These are phyloP conservation scores for Kwoniella mangroviensis DNA, from an alignment of 768 basidiomycete genomes.

Conservation along the genomic window DNA sequence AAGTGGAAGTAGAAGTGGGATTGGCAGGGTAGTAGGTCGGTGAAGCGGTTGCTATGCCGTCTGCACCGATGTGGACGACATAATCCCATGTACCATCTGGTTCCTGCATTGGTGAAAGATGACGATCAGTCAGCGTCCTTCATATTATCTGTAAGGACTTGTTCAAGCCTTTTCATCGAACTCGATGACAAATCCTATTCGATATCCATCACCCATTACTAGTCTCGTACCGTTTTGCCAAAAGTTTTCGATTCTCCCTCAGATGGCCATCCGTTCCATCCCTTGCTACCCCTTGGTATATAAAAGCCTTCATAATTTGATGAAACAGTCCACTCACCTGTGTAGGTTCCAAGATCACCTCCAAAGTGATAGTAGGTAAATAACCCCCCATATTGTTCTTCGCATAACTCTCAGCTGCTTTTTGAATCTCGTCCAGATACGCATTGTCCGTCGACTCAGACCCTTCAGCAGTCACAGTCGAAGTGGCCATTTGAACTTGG, in stretches of 20 bases:
- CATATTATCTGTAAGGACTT: neutral
- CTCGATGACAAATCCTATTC: neutral
- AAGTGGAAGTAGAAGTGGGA: conserved; percentile 20
- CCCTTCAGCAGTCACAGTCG: conserved; percentile 26
- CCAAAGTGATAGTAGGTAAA: conserved; percentile 55
- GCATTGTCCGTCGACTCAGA: conserved; percentile 10
- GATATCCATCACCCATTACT: neutral
- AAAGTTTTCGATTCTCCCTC: too few relatives aligned
- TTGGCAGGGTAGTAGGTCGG: conserved; percentile 31
- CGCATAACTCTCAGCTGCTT: conserved; percentile 42
- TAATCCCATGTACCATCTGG: conserved; percentile 58
- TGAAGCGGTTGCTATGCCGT: conserved; percentile 55
- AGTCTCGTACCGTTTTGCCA: too few relatives aligned
- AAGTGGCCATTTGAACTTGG: conserved; percentile 7
- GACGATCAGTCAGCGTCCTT: neutral
- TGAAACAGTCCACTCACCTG: conserved; percentile 44
- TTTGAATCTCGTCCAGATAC: conserved; percentile 28
- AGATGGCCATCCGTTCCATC: neutral
- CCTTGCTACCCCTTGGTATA: neutral
- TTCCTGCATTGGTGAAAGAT: conserved; percentile 29
- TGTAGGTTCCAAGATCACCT: conserved; percentile 52
- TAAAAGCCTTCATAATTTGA: neutral
- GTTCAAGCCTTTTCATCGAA: too few relatives aligned
- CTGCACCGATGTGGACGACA: conserved; percentile 51
- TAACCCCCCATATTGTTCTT: conserved; percentile 33